These are phyloP conservation scores for Zygosaccharomyces sapae DNA, from an alignment of 1,139 yeast genomes.

Conservation along the genomic window DNA sequence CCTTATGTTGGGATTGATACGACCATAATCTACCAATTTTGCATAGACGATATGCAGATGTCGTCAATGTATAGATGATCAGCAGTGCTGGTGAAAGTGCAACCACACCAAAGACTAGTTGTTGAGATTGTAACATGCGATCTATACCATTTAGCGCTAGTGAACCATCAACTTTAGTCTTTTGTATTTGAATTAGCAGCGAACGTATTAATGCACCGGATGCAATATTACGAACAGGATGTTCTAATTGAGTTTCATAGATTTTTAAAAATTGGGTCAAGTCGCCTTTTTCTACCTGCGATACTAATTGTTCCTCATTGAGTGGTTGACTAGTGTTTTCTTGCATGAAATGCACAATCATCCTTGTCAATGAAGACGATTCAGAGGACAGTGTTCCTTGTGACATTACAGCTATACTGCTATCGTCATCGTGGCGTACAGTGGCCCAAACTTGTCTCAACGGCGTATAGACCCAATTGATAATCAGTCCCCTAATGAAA, in stretches of 20 bases:
- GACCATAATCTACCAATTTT: conserved; percentile 30
- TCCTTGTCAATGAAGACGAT: conserved; percentile 73
- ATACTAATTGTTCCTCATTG: conserved; percentile 32
- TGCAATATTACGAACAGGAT: conserved; percentile 61
- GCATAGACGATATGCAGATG: conserved; percentile 17
- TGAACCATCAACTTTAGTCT: conserved; percentile 92
- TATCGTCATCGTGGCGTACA: conserved; percentile 70
- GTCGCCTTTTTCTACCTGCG: conserved; percentile 61
- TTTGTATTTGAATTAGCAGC: conserved; percentile 82
- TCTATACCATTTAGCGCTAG: conserved; percentile 89
- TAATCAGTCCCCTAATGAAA: conserved; percentile 61
- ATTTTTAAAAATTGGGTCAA: conserved; percentile 71
- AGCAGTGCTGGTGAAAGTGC: conserved; percentile 80
- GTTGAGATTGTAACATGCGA: conserved; percentile 82
- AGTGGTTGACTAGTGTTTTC: conserved; percentile 38
- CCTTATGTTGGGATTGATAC: conserved; percentile 18
- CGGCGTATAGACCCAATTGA: conserved; percentile 82
- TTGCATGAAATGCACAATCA: conserved; percentile 72
- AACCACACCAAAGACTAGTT: conserved; percentile 83
- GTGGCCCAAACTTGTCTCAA: conserved; percentile 69
- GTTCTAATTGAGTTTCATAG: conserved; percentile 70
- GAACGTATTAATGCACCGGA: conserved; percentile 73
- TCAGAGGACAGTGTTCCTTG: conserved; percentile 77
- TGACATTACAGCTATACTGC: conserved; percentile 70
- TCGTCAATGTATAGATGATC: conserved; percentile 36